Percentiles rank a stretch among this genome's conserved stretches.
Conservation (phyloP, 202 grass and related monocot genomes). For the Setaria italica region DNA sequence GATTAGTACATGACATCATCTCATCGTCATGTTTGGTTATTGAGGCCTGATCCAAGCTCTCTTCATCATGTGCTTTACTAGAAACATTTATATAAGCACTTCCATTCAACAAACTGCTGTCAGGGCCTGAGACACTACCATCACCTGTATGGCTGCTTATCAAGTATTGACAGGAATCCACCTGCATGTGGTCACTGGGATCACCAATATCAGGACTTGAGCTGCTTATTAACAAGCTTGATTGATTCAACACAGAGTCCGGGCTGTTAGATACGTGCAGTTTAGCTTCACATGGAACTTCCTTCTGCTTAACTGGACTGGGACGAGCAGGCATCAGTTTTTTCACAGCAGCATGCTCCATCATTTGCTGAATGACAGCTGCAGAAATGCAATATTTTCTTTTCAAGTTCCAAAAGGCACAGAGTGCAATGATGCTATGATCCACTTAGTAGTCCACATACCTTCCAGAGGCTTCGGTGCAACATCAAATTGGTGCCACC, state of each 20-base stretch:
- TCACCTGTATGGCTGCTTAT: slow-evolving; percentile 28
- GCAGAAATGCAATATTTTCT: slow-evolving; percentile 40
- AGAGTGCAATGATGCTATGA: slow-evolving; percentile 9
- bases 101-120: slow-evolving; percentile 1
- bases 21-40: slow-evolving; percentile 27
- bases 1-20: slow-evolving; percentile 17
- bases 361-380: slow-evolving; percentile 70
- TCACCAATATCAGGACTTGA: slow-evolving; percentile 50
- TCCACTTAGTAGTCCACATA: slow-evolving; percentile 46
- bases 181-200: slow-evolving; percentile 31
- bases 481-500: slow-evolving; percentile 90
- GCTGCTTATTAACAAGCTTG: slow-evolving; percentile 44
- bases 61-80: slow-evolving; percentile 24
- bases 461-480: slow-evolving; percentile 61
- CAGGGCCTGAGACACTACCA: not conserved
- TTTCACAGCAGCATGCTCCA: slow-evolving; percentile 51
- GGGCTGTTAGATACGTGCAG: slow-evolving; percentile 55
- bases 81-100: slow-evolving; percentile 26
- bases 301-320: slow-evolving; percentile 44
- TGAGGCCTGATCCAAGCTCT: slow-evolving; percentile 27
- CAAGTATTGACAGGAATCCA: slow-evolving; percentile 42
- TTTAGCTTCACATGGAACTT: slow-evolving; percentile 40
- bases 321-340: slow-evolving; percentile 36
- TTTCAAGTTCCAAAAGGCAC: slow-evolving; percentile 40
- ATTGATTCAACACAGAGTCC: slow-evolving; percentile 64